Evolutionary conservation across 2,329 filamentous ascomycete genomes (phyloP).

Genomic region (Botryotinia globosa): DNA sequence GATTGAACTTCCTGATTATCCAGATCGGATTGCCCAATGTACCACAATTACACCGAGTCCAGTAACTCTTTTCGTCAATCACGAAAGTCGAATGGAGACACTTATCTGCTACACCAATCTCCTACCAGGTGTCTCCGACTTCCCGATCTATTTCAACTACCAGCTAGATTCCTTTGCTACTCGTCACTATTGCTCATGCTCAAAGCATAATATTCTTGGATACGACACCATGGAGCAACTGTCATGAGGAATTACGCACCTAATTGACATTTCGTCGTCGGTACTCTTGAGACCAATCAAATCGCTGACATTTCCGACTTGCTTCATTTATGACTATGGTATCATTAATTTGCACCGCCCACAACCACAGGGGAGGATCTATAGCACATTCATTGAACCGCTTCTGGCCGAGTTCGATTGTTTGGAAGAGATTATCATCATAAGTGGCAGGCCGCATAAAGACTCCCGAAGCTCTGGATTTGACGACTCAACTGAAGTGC

Average conservation of each 20-base stretch:
- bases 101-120: background rate
- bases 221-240: too few species aligned
- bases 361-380: too few species aligned
- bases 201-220: too few species aligned
- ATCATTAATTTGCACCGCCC: too few species aligned
- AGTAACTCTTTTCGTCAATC: background rate
- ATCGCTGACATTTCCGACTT: background rate
- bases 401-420: too few species aligned
- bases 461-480: too few species aligned
- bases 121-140: background rate
- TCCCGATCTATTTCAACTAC: background rate
- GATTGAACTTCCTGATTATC: background rate
- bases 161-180: background rate
- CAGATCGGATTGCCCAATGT: background rate
- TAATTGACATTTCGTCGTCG: background rate
- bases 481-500: too few species aligned
- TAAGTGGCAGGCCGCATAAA: too few species aligned
- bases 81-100: background rate
- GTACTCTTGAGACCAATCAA: background rate
- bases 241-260: background rate
- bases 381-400: too few species aligned
- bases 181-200: background rate
- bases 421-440: too few species aligned
- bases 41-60: background rate
- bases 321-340: background rate